Conservation (phyloP, 768 basidiomycete genomes). For the Lentinula raphanica region DNA sequence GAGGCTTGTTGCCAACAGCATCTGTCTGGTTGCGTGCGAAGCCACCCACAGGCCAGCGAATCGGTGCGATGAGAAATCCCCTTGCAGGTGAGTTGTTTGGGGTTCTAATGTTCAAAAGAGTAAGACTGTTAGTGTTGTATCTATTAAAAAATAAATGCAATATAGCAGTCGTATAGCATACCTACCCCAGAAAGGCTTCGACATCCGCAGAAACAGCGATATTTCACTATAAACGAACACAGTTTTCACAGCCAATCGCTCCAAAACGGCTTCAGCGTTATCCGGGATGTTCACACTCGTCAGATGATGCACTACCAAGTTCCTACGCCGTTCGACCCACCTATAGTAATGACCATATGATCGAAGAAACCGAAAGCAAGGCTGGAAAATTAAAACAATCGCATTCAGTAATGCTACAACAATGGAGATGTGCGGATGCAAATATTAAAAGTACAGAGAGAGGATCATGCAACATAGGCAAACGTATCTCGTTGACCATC, state of each 20-base stretch:
- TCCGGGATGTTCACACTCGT: background rate
- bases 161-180: background rate
- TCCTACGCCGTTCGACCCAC: background rate
- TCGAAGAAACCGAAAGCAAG: background rate
- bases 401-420: conserved; percentile 3
- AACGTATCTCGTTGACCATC: conserved; percentile 80
- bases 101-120: background rate
- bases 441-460: conserved; percentile 5
- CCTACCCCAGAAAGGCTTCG: background rate
- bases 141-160: background rate
- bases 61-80: background rate
- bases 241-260: background rate
- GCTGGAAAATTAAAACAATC: background rate
- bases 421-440: conserved; percentile 16
- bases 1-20: background rate
- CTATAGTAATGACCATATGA: background rate
- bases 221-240: background rate
- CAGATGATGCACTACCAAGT: background rate
- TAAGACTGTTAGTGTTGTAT: background rate
- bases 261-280: background rate
- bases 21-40: background rate
- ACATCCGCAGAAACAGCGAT: background rate
- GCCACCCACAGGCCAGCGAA: background rate
- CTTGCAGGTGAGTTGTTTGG: background rate
- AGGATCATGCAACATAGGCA: conserved; percentile 29